Conservation (phyloP, 176 grass and related monocot species). For the Luzula sylvatica region DNA sequence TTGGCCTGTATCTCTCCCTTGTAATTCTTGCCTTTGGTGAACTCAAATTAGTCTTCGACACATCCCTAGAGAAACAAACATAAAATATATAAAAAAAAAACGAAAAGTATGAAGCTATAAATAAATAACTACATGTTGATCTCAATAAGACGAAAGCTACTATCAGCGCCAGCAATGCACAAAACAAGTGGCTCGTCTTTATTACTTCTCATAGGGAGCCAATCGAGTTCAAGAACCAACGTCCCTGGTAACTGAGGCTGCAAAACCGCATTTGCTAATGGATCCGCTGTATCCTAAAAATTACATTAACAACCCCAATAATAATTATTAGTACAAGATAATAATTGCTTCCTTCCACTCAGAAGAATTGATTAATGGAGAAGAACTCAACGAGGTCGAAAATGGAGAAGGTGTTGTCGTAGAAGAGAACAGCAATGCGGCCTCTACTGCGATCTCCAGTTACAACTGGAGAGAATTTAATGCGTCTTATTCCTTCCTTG, state of each 20-base stretch:
- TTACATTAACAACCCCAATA: too few species aligned
- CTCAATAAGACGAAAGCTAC: conserved; percentile 91
- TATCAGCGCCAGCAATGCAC: conserved; percentile 98
- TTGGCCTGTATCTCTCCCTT: conserved; percentile 81
- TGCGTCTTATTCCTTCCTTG: conserved; percentile 91
- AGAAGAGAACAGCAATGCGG: conserved; percentile 87
- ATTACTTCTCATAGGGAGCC: conserved; percentile 72
- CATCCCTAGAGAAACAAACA: conserved; percentile 39
- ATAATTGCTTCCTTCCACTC: conserved; percentile 24
- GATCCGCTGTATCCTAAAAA: conserved; percentile 93
- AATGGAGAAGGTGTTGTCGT: conserved; percentile 97
- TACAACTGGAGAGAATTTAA: conserved; percentile 96
- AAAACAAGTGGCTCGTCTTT: conserved; percentile 86
- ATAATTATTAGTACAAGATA: conserved; percentile 3
- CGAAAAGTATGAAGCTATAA: neutral
- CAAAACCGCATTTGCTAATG: conserved; percentile 90
- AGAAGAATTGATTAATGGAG: too few species aligned
- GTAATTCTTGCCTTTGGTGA: conserved; percentile 32
- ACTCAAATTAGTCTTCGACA: conserved; percentile 41
- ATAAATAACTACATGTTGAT: conserved; percentile 77
- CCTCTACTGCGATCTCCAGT: conserved; percentile 80
- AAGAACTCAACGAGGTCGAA: conserved; percentile 79
- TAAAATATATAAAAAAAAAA: conserved; percentile 15
- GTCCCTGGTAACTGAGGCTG: conserved; percentile 97
- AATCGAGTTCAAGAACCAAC: conserved; percentile 98